Conservation (phyloP, 2,329 filamentous ascomycete species). For the Septoria petroselini region DNA sequence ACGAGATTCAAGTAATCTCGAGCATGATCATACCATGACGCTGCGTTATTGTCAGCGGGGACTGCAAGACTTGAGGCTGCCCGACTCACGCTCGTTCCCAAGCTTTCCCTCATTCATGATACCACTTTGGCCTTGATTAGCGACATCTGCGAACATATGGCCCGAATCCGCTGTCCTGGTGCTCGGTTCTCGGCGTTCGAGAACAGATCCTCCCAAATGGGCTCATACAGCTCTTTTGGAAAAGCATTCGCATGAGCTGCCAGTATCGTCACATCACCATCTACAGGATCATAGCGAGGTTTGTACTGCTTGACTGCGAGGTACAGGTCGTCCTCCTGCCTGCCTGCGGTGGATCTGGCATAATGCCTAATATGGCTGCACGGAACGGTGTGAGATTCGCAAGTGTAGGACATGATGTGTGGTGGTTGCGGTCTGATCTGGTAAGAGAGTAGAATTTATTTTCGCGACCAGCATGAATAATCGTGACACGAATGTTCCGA, state of each 20-base stretch:
- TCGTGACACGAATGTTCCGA: no score
- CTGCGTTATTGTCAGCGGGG: not conserved
- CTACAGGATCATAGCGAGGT: slow-evolving; percentile 8
- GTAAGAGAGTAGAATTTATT: no score
- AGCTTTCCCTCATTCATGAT: slow-evolving; percentile 21
- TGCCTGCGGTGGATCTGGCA: not conserved
- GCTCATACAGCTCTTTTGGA: slow-evolving; percentile 25
- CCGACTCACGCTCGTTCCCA: slow-evolving; percentile 52
- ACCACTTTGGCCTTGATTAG: slow-evolving; percentile 16
- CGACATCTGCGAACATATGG: slow-evolving; percentile 25
- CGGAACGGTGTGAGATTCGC: not conserved
- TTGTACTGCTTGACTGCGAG: slow-evolving; percentile 22
- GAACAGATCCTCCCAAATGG: slow-evolving; percentile 15
- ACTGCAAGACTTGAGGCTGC: not conserved
- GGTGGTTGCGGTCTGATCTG: no score
- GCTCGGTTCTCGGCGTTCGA: not conserved
- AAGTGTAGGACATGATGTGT: not conserved
- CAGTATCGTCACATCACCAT: slow-evolving; percentile 22
- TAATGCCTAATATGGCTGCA: slow-evolving; percentile 9
- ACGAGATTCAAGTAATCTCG: slow-evolving; percentile 78
- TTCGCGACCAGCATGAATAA: no score
- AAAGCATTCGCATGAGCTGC: slow-evolving; percentile 13
- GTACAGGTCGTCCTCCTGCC: slow-evolving; percentile 3
- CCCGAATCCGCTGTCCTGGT: slow-evolving; percentile 9
- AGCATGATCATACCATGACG: slow-evolving; percentile 59